Conservation (phyloP, 345 rosid species). For the Corchorus olitorius region DNA sequence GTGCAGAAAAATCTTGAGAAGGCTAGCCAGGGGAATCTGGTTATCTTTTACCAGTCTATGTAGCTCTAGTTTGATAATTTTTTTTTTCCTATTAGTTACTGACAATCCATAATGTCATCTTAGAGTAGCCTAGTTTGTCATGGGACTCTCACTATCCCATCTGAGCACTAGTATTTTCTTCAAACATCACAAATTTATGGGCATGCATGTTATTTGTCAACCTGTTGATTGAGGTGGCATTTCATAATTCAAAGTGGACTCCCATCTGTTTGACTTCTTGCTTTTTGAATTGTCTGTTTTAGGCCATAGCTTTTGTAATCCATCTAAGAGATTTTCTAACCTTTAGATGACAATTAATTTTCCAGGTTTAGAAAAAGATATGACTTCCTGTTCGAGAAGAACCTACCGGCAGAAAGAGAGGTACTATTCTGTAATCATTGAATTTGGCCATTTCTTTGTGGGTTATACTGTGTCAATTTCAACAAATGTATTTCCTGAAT, state of each 20-base stretch:
- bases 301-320: not conserved
- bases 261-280: not conserved
- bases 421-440: constrained; percentile 26
- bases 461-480: not conserved
- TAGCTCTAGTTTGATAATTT: not conserved
- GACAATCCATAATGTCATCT: not conserved
- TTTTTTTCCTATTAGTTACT: not conserved
- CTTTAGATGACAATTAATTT: not conserved
- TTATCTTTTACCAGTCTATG: not conserved
- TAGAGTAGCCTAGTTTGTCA: not conserved
- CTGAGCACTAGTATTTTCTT: not conserved
- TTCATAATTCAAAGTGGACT: too few species aligned
- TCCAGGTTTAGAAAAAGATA: constrained; percentile 78
- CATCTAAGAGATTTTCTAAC: not conserved
- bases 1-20: not conserved
- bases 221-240: not conserved
- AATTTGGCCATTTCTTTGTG: not conserved
- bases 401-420: constrained; percentile 70
- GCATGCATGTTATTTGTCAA: not conserved
- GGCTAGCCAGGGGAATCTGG: not conserved
- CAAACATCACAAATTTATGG: not conserved
- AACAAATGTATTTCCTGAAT: not conserved
- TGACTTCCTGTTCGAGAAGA: constrained; percentile 61
- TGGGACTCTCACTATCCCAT: not conserved
- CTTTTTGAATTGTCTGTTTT: not conserved